These are phyloP conservation scores for Hericium rajendrae DNA, from an alignment of 768 basidiomycete species.

Conservation along the genomic window DNA sequence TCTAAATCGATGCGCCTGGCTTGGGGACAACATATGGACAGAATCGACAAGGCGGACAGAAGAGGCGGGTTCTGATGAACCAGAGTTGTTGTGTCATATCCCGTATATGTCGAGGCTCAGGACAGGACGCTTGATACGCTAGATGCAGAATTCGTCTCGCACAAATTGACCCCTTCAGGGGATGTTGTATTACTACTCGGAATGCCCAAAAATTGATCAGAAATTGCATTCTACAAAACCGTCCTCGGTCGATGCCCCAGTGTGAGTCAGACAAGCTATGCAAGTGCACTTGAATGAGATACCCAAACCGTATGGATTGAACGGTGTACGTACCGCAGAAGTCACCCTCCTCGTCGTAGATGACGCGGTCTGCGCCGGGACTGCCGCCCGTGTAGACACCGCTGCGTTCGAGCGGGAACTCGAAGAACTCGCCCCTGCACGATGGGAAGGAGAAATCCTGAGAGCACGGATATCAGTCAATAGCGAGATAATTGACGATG, in stretches of 20 bases:
- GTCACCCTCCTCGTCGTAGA: constrained; percentile 12
- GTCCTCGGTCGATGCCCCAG: constrained; percentile 12
- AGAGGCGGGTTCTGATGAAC: too few relatives aligned
- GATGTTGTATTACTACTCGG: too few relatives aligned
- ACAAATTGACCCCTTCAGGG: too few relatives aligned
- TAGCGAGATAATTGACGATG: too few relatives aligned
- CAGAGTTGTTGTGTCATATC: too few relatives aligned
- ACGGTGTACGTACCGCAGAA: constrained; percentile 15
- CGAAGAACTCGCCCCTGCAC: constrained; percentile 15
- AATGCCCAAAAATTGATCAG: neutral
- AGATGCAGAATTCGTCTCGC: too few relatives aligned
- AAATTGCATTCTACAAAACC: constrained; percentile 15
- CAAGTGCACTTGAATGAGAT: too few relatives aligned
- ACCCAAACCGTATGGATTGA: neutral
- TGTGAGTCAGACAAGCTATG: constrained; percentile 17
- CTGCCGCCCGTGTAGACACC: constrained; percentile 18
- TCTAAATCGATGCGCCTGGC: too few relatives aligned
- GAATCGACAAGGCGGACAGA: too few relatives aligned
- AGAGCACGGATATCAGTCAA: neutral
- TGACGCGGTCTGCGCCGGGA: constrained; percentile 23
- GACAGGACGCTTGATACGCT: too few relatives aligned
- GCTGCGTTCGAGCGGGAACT: constrained; percentile 18
- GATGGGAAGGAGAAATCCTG: constrained; percentile 18
- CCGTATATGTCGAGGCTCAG: too few relatives aligned
- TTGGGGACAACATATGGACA: too few relatives aligned